Evolutionary conservation across 257 asterid genomes (phyloP), one percentile per base, ranked within the genome.

Genomic region (Linderniella brevidens): DNA sequence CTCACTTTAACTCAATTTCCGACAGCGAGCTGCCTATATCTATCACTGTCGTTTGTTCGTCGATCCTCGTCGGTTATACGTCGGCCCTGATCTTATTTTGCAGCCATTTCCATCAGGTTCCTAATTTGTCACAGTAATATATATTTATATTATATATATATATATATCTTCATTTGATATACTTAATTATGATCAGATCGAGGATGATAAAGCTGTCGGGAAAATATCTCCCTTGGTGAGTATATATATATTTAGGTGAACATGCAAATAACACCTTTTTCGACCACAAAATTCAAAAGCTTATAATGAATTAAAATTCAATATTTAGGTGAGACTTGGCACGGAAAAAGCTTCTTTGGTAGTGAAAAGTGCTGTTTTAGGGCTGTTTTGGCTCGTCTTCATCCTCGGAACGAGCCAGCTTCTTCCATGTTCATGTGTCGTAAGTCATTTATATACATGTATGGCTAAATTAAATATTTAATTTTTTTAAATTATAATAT

Each of bases 31-130:
- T 76, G 46, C 48, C 84, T 1, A 64, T 88, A 56, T 72, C 86
- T 17, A 68, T 58, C 55, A 71, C 94, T 1, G 37, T 75, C 19
- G 68, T 84, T 52, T 68, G 92, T 38, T 74, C 92, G 40, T 80
- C 98, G 9, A 47, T 75, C 42, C 92, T 84, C 52, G 95, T 88
- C 48, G 98, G 98, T 35, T 19, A 76, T n/a, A 88, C 94, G 12
- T 76, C 97, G 47, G 55, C 93, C 32, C 67, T 88, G 55, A 84
- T 88, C 74, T 90, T 88, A 53, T 84, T 88, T 58, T 84, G 95
- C 20, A 88, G 98, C 39, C 98, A 88, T 67, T 88, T 84, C 58
- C 98, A 88, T 59, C 95, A 84, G 95, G 97, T 88, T 7, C 35
- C 8, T 13, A 39, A 39, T 39, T 2, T 39, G 9, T 39, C 17